phyloP scores from a whole-genome alignment of 306 rosid species.

The Prunus mira region DNA sequence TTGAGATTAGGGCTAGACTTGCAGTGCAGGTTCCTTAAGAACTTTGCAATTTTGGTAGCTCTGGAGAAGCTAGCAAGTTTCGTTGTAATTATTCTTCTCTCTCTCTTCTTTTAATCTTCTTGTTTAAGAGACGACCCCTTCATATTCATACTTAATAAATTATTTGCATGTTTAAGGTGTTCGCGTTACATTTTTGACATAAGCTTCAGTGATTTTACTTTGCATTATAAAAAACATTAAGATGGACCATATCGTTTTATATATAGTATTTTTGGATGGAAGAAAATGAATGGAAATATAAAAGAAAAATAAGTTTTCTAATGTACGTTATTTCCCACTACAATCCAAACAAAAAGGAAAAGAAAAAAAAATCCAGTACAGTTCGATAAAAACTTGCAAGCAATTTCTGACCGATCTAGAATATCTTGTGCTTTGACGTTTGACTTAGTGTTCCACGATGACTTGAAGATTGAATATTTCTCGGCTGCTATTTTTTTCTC shows the following conservation, averaged over 20 bases:
- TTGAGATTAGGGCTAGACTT: background rate
- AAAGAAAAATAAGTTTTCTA: too few species aligned
- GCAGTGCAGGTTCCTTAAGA: background rate
- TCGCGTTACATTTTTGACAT: too few species aligned
- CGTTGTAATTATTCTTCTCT: background rate
- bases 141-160: background rate
- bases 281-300: background rate
- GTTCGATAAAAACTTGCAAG: background rate
- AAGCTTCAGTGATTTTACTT: background rate
- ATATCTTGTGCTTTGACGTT: background rate
- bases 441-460: background rate
- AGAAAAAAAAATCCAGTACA: background rate
- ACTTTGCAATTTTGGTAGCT: constrained; percentile 12
- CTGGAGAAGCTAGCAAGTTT: background rate
- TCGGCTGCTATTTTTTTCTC: background rate
- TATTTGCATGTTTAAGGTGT: background rate
- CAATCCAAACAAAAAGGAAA: too few species aligned
- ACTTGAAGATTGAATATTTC: constrained; percentile 10
- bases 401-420: background rate
- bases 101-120: background rate
- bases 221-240: background rate
- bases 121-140: background rate
- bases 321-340: too few species aligned
- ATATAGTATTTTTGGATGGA: background rate
- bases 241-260: background rate